A percentile compares a stretch with the other conserved stretches of the same genome.
phyloP scores from a whole-genome alignment of 345 rosid genomes.

The Gossypium sturtianum region DNA sequence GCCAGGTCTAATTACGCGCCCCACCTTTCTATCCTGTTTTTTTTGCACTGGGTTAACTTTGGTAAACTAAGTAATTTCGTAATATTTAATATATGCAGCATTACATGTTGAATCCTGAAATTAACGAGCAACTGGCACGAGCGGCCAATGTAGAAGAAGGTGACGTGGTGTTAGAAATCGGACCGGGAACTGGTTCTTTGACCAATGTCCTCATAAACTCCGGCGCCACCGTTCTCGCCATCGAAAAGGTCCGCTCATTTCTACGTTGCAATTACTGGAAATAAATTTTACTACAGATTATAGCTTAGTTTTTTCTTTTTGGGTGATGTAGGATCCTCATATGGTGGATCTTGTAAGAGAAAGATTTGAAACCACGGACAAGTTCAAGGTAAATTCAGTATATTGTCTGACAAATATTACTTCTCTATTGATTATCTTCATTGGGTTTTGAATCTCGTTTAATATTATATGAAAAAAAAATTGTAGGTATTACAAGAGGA shows the following conservation, averaged over 20 bases:
- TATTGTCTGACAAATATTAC: background rate
- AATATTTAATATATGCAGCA: constrained; percentile 44
- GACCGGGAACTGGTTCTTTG: constrained; percentile 92
- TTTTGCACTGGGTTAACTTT: background rate
- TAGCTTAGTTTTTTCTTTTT: background rate
- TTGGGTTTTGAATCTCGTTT: background rate
- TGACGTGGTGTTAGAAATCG: constrained; percentile 83
- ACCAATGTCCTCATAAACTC: constrained; percentile 61
- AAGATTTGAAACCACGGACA: constrained; percentile 49
- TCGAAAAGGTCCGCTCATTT: constrained; percentile 52
- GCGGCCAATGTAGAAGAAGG: constrained; percentile 64
- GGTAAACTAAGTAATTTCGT: background rate
- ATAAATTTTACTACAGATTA: background rate
- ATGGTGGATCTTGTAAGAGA: constrained; percentile 71
- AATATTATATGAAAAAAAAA: background rate
- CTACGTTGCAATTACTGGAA: background rate
- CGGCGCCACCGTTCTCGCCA: constrained; percentile 73
- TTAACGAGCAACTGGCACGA: constrained; percentile 55
- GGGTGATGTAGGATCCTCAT: constrained; percentile 59
- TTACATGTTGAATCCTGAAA: constrained; percentile 82
- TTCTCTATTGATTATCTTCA: constrained; percentile 9
- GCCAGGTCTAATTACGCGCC: constrained; percentile 50
- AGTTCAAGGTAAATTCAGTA: constrained; percentile 45
- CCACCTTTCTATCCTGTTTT: background rate
- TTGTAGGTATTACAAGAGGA: constrained; percentile 80